These are phyloP conservation scores for Ogataea kodamae DNA, from an alignment of 805 yeast genomes.

Conservation along the genomic window DNA sequence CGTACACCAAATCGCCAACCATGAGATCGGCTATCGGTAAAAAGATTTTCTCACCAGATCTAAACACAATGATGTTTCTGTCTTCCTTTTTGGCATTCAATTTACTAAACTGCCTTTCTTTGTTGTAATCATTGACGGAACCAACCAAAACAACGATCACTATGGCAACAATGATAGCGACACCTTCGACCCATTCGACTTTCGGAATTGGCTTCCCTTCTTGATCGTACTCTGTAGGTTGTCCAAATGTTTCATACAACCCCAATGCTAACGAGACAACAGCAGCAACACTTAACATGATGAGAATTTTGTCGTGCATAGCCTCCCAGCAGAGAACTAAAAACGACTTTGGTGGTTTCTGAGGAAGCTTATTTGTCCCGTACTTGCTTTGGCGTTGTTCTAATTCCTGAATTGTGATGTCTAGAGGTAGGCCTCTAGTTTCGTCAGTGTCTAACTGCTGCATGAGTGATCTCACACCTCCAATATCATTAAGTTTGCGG, in stretches of 20 bases:
- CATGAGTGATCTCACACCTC: slow-evolving; percentile 41
- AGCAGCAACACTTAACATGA: slow-evolving; percentile 82
- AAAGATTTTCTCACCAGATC: slow-evolving; percentile 65
- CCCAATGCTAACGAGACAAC: slow-evolving; percentile 86
- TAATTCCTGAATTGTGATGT: slow-evolving; percentile 29
- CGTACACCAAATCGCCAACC: slow-evolving; percentile 79
- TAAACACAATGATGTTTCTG: slow-evolving; percentile 69
- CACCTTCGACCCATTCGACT: slow-evolving; percentile 99
- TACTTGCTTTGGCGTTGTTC: slow-evolving; percentile 43
- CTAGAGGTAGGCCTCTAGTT: slow-evolving; percentile 39
- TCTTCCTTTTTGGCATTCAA: slow-evolving; percentile 86
- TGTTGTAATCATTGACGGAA: slow-evolving; percentile 94
- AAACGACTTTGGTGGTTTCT: slow-evolving; percentile 64
- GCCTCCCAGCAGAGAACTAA: slow-evolving; percentile 73
- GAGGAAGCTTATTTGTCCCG: slow-evolving; percentile 74
- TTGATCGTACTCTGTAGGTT: slow-evolving; percentile 69
- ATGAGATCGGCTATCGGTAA: slow-evolving; percentile 70
- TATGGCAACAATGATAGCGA: slow-evolving; percentile 91
- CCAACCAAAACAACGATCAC: slow-evolving; percentile 89
- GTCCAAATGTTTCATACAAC: slow-evolving; percentile 86
- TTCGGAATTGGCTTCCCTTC: slow-evolving; percentile 75
- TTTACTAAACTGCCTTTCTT: slow-evolving; percentile 87
- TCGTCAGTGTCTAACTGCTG: slow-evolving; percentile 35
- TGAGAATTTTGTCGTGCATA: slow-evolving; percentile 84
- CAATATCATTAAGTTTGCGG: slow-evolving; percentile 37